These are phyloP conservation scores for Aphanomyces cochlioides DNA, from an alignment of 352 stramenopile species.

Conservation along the genomic window DNA sequence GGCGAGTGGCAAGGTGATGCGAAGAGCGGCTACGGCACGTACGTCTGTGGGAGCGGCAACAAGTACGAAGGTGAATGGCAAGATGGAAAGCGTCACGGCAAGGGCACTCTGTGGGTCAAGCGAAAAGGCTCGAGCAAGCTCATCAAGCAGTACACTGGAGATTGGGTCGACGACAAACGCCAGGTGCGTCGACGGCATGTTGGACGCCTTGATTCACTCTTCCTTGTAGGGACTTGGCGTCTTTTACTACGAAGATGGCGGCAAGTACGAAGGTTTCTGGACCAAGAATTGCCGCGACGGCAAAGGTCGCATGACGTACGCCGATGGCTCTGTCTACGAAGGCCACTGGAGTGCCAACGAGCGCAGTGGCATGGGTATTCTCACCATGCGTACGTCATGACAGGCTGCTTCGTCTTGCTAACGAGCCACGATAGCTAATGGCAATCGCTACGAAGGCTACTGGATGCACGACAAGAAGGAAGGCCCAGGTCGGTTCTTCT, in stretches of 20 bases:
- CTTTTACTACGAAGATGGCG: conserved; percentile 79
- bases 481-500: conserved; percentile 78
- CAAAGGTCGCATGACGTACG: conserved; percentile 71
- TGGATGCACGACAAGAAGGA: conserved; percentile 88
- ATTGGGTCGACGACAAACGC: conserved; percentile 69
- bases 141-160: conserved; percentile 79
- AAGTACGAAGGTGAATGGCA: conserved; percentile 88
- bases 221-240: conserved; percentile 51
- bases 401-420: neutral
- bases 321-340: conserved; percentile 85
- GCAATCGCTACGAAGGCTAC: conserved; percentile 82
- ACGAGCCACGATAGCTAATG: conserved; percentile 52
- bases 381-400: conserved; percentile 50
- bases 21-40: conserved; percentile 89
- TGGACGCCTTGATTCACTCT: neutral
- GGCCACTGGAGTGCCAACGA: conserved; percentile 74
- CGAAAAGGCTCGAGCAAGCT: conserved; percentile 48
- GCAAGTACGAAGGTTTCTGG: conserved; percentile 80
- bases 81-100: conserved; percentile 75
- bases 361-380: conserved; percentile 63
- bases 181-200: conserved; percentile 32
- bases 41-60: conserved; percentile 87
- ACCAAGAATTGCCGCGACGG: conserved; percentile 71
- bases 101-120: conserved; percentile 74
- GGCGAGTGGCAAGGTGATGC: conserved; percentile 91